These are phyloP conservation scores for Lichtheimia hyalospora DNA, from an alignment of 371 early-diverging fungal genomes.

Conservation along the genomic window DNA sequence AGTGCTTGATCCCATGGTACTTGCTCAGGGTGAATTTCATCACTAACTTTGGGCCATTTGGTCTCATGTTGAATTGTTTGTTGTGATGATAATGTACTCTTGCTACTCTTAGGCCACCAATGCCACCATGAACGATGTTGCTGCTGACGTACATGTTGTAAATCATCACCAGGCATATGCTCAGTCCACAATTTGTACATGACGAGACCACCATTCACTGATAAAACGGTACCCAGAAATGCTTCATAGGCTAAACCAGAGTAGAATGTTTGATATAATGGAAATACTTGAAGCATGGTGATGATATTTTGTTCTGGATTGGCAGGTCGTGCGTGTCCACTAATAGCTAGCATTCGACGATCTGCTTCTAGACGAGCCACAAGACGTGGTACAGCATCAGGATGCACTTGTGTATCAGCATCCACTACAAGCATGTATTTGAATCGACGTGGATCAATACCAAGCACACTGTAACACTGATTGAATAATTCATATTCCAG, in stretches of 20 bases:
- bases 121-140: neutral
- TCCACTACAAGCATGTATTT: constrained; percentile 50
- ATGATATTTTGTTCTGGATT: constrained; percentile 47
- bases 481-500: constrained; percentile 49
- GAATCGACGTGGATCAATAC: constrained; percentile 47
- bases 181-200: constrained; percentile 51
- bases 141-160: neutral
- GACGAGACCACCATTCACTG: constrained; percentile 43
- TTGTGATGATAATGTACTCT: constrained; percentile 10
- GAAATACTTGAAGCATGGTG: constrained; percentile 53
- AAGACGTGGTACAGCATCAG: constrained; percentile 34
- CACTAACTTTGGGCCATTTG: constrained; percentile 38
- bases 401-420: constrained; percentile 46
- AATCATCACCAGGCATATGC: constrained; percentile 3
- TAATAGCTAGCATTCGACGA: constrained; percentile 39
- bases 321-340: constrained; percentile 49
- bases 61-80: constrained; percentile 9
- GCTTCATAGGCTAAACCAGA: constrained; percentile 48
- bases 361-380: constrained; percentile 40
- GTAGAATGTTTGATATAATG: constrained; percentile 38
- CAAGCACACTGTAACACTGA: constrained; percentile 46
- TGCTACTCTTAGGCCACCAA: neutral
- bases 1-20: constrained; percentile 22
- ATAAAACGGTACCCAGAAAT: constrained; percentile 36
- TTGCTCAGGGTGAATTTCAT: constrained; percentile 30